Evolutionary conservation across 2,329 filamentous ascomycete species (phyloP), one percentile per base, ranked within the genome.

Genomic region (Graphilbum ipis-grandicollis): DNA sequence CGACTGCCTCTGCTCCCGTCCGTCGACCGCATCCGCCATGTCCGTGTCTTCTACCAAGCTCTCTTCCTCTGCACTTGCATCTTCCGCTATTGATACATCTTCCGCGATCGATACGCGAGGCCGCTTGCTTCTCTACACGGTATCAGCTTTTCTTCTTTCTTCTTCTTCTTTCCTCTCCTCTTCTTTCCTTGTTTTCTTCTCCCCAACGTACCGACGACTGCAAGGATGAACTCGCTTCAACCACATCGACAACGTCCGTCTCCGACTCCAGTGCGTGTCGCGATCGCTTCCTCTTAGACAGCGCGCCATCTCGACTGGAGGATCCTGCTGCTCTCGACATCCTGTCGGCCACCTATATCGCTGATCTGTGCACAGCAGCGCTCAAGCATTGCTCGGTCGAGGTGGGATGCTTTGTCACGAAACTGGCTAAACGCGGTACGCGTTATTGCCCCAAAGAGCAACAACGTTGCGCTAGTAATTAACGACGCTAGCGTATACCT

Each of bases 201-300:
- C n/a, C n/a, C n/a, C n/a, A n/a, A n/a, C n/a, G n/a, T 47, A 66
- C 64, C 15, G 53, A 41, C 18, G 58, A 53, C 26, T 54, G 53
- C 19, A 62, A 46, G 19, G 51, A 56, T 2, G 63, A 63, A 42
- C 54, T 59, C 12, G 59, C 59, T 32, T 56, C 49, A n/a, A 50
- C 50, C n/a, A 54, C 47, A 14, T 60, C 51, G 3, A 52, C 46
- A 21, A 53, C 43, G 14, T 54, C 53, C 17, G 42, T 23, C 15
- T 53, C 51, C 35, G 52, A 48, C 14, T 57, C 54, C 29, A 52
- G 48, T 7, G 45, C 51, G 35, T 46, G 55, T 31, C 59, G 56
- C 18, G 56, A 53, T 43, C 66, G 61, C 50, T 71, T 70, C 19
- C 51, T 42, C 6, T 49, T 47, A 19, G 48, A 39, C 36, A 2